Conservation (phyloP, 2,329 filamentous ascomycete genomes). For the Fulvia fulva region DNA sequence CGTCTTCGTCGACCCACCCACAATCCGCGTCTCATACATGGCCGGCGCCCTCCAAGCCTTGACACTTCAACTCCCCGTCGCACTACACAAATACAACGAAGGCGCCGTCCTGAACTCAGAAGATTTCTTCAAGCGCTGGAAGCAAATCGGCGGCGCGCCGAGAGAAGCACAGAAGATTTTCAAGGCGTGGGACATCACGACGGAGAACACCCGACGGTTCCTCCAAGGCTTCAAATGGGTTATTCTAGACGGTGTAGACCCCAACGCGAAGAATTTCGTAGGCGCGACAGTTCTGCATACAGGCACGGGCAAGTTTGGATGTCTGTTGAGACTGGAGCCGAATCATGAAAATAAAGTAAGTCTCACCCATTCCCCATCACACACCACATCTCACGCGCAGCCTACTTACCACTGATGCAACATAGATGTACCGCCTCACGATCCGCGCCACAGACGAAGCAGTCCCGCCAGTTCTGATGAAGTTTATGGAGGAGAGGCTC, state of each 20-base stretch:
- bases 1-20: conserved; percentile 79
- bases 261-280: conserved; percentile 89
- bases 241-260: conserved; percentile 78
- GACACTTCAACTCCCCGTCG: conserved; percentile 82
- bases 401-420: conserved; percentile 13
- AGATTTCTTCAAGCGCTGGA: conserved; percentile 99
- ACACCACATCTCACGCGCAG: neutral
- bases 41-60: conserved; percentile 89
- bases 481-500: conserved; percentile 81
- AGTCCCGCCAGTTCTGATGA: conserved; percentile 74
- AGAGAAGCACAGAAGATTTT: conserved; percentile 89
- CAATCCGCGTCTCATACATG: conserved; percentile 89
- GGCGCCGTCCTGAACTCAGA: conserved; percentile 79
- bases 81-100: conserved; percentile 96
- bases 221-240: conserved; percentile 89
- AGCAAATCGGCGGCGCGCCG: conserved; percentile 87
- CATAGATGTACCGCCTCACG: conserved; percentile 89
- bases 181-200: conserved; percentile 62
- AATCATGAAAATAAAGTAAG: conserved; percentile 88
- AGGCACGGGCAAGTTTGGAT: conserved; percentile 86
- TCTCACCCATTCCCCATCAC: conserved; percentile 13
- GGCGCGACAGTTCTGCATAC: conserved; percentile 84
- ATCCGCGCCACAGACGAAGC: conserved; percentile 89
- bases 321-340: conserved; percentile 86
- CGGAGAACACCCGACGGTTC: conserved; percentile 65